Conservation (phyloP, 805 yeast genomes). For the Pichia kluyveri region DNA sequence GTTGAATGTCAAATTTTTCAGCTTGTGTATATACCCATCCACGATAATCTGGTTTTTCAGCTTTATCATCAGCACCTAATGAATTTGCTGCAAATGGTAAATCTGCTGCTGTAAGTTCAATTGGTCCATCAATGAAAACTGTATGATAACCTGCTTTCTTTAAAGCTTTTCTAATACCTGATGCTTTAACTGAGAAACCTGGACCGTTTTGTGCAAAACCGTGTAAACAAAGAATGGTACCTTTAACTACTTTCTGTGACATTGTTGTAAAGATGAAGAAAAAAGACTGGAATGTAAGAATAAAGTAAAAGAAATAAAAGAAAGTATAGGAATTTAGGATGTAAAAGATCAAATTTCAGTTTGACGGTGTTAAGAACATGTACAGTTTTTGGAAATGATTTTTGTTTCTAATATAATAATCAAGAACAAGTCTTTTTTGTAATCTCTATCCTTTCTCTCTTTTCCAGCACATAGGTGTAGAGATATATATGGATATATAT, state of each 20-base stretch:
- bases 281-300: not conserved
- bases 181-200: slow-evolving; percentile 78
- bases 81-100: slow-evolving; percentile 54
- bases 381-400: too few species aligned
- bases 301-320: not conserved
- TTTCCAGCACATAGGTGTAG: too few species aligned
- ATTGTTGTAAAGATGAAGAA: not conserved
- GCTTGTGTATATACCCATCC: slow-evolving; percentile 69
- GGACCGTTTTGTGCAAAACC: slow-evolving; percentile 85
- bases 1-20: slow-evolving; percentile 26
- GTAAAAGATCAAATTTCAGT: not conserved
- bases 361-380: too few species aligned
- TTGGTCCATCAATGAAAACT: slow-evolving; percentile 75
- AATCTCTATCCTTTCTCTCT: too few species aligned
- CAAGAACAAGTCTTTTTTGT: too few species aligned
- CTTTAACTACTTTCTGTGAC: slow-evolving; percentile 22
- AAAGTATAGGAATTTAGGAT: not conserved
- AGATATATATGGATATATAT: too few species aligned
- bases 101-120: slow-evolving; percentile 54
- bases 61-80: slow-evolving; percentile 36
- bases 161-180: slow-evolving; percentile 77
- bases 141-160: slow-evolving; percentile 56
- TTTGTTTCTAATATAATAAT: too few species aligned
- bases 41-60: slow-evolving; percentile 24
- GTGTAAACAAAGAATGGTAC: slow-evolving; percentile 74